A percentile compares a stretch with the other conserved stretches of the same genome.
Conservation (phyloP, 1,284 basidiomycete genomes). For the Malassezia dermatis region DNA sequence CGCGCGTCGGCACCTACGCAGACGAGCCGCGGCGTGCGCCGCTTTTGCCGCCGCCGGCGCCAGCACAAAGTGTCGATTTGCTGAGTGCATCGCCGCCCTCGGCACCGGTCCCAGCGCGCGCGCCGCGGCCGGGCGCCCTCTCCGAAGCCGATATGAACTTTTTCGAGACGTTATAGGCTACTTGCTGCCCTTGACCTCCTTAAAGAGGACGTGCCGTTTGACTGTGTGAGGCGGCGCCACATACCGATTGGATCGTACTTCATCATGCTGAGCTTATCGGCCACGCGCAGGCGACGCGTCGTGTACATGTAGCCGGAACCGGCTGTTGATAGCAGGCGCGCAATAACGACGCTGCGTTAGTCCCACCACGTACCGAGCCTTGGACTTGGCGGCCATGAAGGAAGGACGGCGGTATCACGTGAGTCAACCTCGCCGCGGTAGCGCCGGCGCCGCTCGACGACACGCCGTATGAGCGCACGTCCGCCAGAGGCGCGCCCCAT, state of each 20-base stretch:
- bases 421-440: neutral
- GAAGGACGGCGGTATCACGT: slow-evolving; percentile 5
- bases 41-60: neutral
- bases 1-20: neutral
- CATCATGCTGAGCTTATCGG: slow-evolving; percentile 39
- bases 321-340: slow-evolving; percentile 42
- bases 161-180: slow-evolving; percentile 19
- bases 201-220: slow-evolving; percentile 41
- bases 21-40: neutral
- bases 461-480: neutral
- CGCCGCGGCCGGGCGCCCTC: neutral
- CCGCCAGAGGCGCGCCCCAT: neutral
- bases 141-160: slow-evolving; percentile 9
- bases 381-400: slow-evolving; percentile 40
- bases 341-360: slow-evolving; percentile 32
- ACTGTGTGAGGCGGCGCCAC: slow-evolving; percentile 23
- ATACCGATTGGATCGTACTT: slow-evolving; percentile 47
- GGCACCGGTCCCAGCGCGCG: neutral
- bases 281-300: slow-evolving; percentile 31
- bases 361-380: slow-evolving; percentile 30
- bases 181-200: slow-evolving; percentile 35
- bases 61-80: neutral
- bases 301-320: slow-evolving; percentile 46
- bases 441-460: neutral
- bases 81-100: slow-evolving; percentile 5